phyloP scores from a whole-genome alignment of 495 filamentous ascomycete species.

The Aspergillus carlsbadensis region DNA sequence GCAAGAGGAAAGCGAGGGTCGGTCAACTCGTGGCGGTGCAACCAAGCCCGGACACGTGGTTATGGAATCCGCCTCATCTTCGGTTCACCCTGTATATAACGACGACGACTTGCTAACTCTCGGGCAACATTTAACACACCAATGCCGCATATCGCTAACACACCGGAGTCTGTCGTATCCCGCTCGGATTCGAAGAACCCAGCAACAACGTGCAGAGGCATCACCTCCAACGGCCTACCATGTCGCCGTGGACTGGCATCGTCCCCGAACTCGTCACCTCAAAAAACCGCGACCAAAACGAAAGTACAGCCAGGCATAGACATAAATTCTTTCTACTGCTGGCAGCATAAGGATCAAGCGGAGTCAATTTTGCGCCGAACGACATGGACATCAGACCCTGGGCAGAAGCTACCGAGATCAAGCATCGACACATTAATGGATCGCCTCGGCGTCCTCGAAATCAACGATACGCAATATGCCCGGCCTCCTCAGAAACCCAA shows the following conservation, averaged over 20 bases:
- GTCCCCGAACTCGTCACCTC: slow-evolving; percentile 34
- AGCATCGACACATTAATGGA: slow-evolving; percentile 85
- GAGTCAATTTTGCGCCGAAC: slow-evolving; percentile 23
- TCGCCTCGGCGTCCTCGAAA: slow-evolving; percentile 69
- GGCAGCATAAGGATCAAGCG: slow-evolving; percentile 92
- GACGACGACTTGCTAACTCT: neutral
- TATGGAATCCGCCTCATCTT: neutral
- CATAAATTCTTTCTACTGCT: slow-evolving; percentile 71
- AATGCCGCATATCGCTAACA: slow-evolving; percentile 79
- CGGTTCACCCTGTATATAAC: neutral
- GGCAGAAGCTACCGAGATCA: slow-evolving; percentile 53
- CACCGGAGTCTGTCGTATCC: slow-evolving; percentile 75
- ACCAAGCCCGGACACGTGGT: neutral
- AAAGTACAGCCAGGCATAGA: slow-evolving; percentile 38
- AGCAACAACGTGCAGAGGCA: slow-evolving; percentile 79
- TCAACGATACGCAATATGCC: slow-evolving; percentile 34
- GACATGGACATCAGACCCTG: slow-evolving; percentile 17
- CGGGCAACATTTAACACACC: neutral
- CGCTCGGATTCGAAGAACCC: slow-evolving; percentile 84
- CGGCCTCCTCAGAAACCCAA: slow-evolving; percentile 22
- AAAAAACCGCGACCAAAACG: slow-evolving; percentile 35
- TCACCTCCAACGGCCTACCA: slow-evolving; percentile 72
- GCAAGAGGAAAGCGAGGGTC: neutral
- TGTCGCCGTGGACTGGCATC: slow-evolving; percentile 70
- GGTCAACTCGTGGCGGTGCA: neutral